Evolutionary conservation across 2,329 filamentous ascomycete genomes (phyloP).

Genomic region (Aspergillus nomiae): DNA sequence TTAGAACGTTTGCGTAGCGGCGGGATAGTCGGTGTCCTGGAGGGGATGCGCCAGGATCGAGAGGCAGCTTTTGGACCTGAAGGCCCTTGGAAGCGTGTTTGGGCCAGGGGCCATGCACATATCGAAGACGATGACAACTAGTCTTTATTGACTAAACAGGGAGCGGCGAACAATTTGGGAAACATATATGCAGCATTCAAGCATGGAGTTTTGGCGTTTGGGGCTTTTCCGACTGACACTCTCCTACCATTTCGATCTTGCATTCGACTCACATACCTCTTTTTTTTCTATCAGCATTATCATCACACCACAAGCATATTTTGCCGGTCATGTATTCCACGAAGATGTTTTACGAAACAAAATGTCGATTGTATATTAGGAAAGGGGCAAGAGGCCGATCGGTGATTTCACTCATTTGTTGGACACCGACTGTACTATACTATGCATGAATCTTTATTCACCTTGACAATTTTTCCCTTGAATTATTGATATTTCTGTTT

Average conservation of each 20-base stretch:
- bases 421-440: slow-evolving; percentile 24
- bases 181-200: slow-evolving; percentile 24
- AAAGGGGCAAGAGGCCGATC: background rate
- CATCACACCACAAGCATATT: slow-evolving; percentile 20
- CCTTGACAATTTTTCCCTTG: background rate
- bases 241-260: slow-evolving; percentile 20
- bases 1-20: slow-evolving; percentile 64
- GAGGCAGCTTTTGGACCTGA: slow-evolving; percentile 45
- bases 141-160: slow-evolving; percentile 1
- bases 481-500: background rate
- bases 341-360: slow-evolving; percentile 16
- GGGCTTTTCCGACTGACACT: slow-evolving; percentile 20
- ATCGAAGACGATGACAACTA: slow-evolving; percentile 33
- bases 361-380: slow-evolving; percentile 23
- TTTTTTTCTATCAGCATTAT: slow-evolving; percentile 1
- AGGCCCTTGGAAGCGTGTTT: slow-evolving; percentile 45
- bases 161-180: slow-evolving; percentile 5
- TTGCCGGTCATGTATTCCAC: slow-evolving; percentile 13
- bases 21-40: slow-evolving; percentile 68
- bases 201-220: slow-evolving; percentile 30
- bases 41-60: slow-evolving; percentile 67
- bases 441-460: slow-evolving; percentile 11
- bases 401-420: background rate
- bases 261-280: slow-evolving; percentile 6
- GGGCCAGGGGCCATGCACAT: slow-evolving; percentile 32